Base-by-base conservation (phyloP, 2,329 filamentous ascomycete genomes). In the Dothideomycetidae sp. region DNA sequence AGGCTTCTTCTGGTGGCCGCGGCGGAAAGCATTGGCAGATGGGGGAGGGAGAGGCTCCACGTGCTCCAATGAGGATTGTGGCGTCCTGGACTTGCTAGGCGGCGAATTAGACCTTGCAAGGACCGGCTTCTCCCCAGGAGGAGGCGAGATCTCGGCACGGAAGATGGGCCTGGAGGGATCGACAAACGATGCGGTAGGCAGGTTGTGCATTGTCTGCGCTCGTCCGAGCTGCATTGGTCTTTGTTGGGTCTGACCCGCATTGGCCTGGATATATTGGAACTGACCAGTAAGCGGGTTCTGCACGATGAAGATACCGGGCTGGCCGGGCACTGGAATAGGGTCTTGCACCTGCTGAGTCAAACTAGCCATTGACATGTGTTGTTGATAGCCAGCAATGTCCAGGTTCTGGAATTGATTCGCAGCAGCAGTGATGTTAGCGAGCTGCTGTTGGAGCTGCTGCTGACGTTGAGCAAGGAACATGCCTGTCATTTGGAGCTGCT, bases 391-490 rank as follows among this genome's bases (percentile, higher is more conserved):
- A 37, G 68, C 65, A 63, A 69, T 50, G 18, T 37, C 36, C 16
- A 42, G 19, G 32, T 44, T 42, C 36, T 45, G 42, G 33, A 41
- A 36, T 13, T 48, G 50, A 60, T 85, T 81, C 42, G 83, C 80
- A 26, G 81, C 81, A 36, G 78, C 76, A 52, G 88, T 90, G 15
- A 94, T 75, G 46, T 67, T 81, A 48, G 84, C 73, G 47, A 96
- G 71, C 62, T 96, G 85, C 62, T 94, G 86, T 62, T 96, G 86
- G 36, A 96, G 74, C 46, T 82, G 80, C 63, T 93, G 85, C 62
- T 96, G 88, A 61, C 93, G 86, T 54, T 93, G 84, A 29, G 85
- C 84, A 35, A 98, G 71, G 54, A 92, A 93, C 55, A 90, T 64
- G 58, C 94, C 93, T 51, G 85, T 92, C 40, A 84, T 81, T 53